Evolutionary conservation across 225 moss, liverwort and hornwort species (phyloP).

Genomic region (Bryum argenteum): DNA sequence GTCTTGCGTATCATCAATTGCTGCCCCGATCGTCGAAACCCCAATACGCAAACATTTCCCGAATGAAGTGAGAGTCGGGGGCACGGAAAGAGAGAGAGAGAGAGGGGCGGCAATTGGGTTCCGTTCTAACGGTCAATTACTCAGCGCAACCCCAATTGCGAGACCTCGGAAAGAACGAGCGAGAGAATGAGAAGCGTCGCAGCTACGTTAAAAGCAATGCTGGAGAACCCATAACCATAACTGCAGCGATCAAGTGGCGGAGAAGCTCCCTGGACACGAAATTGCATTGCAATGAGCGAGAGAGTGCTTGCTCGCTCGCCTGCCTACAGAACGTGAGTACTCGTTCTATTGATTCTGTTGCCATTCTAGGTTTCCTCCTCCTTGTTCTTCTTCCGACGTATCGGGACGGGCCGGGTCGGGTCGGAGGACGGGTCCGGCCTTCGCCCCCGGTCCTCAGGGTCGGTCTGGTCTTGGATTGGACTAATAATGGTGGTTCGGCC

Average conservation of each 20-base stretch:
- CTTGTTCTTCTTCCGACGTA: background rate
- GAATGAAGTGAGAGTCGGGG: background rate
- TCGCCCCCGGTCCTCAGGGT: background rate
- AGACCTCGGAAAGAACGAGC: background rate
- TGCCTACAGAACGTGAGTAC: constrained; percentile 7
- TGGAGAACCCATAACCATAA: background rate
- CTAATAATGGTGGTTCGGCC: constrained; percentile 29
- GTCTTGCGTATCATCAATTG: constrained; percentile 2
- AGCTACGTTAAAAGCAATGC: background rate
- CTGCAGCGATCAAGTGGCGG: constrained; percentile 10
- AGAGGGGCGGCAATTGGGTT: background rate
- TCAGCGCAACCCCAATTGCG: constrained; percentile 31
- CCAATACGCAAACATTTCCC: background rate
- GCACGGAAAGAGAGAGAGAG: background rate
- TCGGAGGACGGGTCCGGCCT: background rate
- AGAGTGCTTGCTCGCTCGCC: too few relatives aligned
- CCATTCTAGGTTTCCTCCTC: constrained; percentile 29
- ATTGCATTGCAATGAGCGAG: constrained; percentile 18
- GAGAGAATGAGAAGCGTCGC: background rate
- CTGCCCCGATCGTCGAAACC: background rate
- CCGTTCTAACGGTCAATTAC: constrained; percentile 30
- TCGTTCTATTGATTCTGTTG: background rate
- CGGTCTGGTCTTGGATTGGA: constrained; percentile 7
- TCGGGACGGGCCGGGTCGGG: constrained; percentile 16
- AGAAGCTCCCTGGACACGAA: constrained; percentile 15